Conservation (phyloP, 768 basidiomycete species). For the Hemileccinum rubropunctum region DNA sequence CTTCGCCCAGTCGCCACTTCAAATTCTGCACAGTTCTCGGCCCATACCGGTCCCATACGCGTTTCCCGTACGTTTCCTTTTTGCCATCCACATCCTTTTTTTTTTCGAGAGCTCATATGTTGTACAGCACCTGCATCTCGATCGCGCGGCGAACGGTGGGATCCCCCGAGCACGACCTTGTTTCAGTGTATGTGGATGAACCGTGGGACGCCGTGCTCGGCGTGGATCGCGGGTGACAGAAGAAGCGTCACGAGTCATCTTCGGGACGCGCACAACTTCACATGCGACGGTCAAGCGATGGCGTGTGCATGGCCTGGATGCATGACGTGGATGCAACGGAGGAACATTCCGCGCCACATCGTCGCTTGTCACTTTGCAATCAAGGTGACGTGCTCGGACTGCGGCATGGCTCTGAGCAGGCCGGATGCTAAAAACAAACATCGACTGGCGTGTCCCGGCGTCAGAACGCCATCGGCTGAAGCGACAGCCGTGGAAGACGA, state of each 20-base stretch:
- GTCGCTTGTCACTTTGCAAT: slow-evolving; percentile 23
- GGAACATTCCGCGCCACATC: slow-evolving; percentile 27
- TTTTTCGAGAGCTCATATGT: slow-evolving; percentile 3
- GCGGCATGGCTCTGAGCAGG: slow-evolving; percentile 18
- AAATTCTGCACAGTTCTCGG: background rate
- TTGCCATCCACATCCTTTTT: background rate
- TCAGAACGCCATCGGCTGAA: background rate
- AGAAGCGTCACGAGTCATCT: slow-evolving; percentile 20
- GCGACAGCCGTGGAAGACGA: background rate
- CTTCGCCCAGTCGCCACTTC: background rate
- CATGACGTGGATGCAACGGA: slow-evolving; percentile 15
- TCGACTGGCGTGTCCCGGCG: slow-evolving; percentile 7
- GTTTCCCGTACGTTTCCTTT: slow-evolving; percentile 13
- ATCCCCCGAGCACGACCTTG: background rate
- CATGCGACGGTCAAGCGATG: slow-evolving; percentile 12
- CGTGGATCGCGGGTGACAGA: slow-evolving; percentile 16
- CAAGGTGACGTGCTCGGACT: slow-evolving; percentile 16
- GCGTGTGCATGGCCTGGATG: slow-evolving; percentile 21
- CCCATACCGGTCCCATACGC: background rate
- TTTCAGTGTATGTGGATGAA: slow-evolving; percentile 23
- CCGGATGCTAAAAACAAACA: slow-evolving; percentile 27
- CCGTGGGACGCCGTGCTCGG: slow-evolving; percentile 9
- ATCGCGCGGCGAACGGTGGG: slow-evolving; percentile 12
- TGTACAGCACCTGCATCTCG: slow-evolving; percentile 7
- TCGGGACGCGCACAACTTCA: slow-evolving; percentile 18